Base-by-base conservation (phyloP, 1,284 basidiomycete species). In the Polyporus tsugae region DNA sequence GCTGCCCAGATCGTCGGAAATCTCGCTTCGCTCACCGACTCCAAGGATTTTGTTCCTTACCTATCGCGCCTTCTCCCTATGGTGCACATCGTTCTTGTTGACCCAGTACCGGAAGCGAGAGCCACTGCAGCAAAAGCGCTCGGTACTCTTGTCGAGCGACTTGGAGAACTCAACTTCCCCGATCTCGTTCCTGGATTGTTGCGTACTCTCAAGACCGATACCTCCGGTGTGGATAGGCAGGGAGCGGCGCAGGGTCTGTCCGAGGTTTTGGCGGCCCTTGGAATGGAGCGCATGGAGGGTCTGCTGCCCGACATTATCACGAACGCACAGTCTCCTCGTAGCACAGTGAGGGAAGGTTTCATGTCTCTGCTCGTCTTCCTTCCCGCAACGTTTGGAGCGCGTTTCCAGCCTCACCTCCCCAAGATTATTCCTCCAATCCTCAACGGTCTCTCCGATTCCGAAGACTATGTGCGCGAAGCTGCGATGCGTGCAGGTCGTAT, bases 401-500 rank as follows among this genome's bases (percentile, higher is more conserved):
- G 97, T 61, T 99, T 99, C 88, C 91, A 96, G 70, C 97, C 97
- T 4, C 97, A 99, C 80, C 85, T 99, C 19, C 94, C 95, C 7
- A 95, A 96, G 79, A 98, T 99, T 77, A 95, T 99, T 63, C 85
- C 93, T 10, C 98, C 97, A 0, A 98, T 99, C 75, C 86, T 99
- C 60, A 91, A 90, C 67, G 98, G 98, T 75, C 84, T 99, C 52
- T 94, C 97, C 0, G 98, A 99, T 79, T 86, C 91, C 5, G 96
- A 97, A 74, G 98, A 99, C 82, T 96, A 93, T 76, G 95, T 97
- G 6, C 88, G 96, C 58, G 96, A 98, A 72, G 97, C 97, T 17
- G 97, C 97, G 5, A 98, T 99, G 97, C 90, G 95, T 46, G 97
- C 98, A n/a, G 97, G 97, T 71, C 89, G 97, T 74, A 99, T 99